Conservation (phyloP, 352 stramenopile genomes). For the Pythium angustatum region DNA sequence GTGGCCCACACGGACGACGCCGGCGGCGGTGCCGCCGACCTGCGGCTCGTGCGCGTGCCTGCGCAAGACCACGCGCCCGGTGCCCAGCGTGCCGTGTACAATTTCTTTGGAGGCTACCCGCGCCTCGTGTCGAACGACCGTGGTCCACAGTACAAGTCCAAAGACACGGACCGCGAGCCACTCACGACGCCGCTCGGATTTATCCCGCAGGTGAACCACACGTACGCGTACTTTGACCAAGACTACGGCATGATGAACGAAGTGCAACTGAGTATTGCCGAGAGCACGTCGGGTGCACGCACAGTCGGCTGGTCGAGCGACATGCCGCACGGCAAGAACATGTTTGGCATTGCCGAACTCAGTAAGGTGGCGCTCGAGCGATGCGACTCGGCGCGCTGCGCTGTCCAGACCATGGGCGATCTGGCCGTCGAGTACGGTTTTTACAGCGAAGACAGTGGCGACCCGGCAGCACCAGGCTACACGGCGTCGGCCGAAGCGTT, state of each 20-base stretch:
- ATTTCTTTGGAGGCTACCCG: slow-evolving; percentile 52
- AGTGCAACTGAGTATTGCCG: slow-evolving; percentile 82
- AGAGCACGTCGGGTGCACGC: slow-evolving; percentile 78
- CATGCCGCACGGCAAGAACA: slow-evolving; percentile 53
- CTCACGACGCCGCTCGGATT: slow-evolving; percentile 53
- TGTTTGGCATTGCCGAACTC: slow-evolving; percentile 81
- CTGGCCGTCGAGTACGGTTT: slow-evolving; percentile 89
- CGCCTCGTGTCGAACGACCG: slow-evolving; percentile 57
- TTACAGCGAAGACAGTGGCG: slow-evolving; percentile 78
- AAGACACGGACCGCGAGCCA: slow-evolving; percentile 28
- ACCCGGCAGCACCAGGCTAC: slow-evolving; percentile 39
- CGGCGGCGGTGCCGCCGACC: slow-evolving; percentile 64
- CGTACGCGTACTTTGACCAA: slow-evolving; percentile 90
- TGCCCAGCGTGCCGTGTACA: slow-evolving; percentile 42
- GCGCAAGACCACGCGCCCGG: slow-evolving; percentile 46
- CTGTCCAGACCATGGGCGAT: slow-evolving; percentile 83
- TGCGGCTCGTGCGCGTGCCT: slow-evolving; percentile 81
- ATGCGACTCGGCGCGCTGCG: slow-evolving; percentile 59
- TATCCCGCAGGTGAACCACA: slow-evolving; percentile 82
- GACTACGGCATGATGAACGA: slow-evolving; percentile 91
- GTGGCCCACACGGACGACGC: slow-evolving; percentile 71
- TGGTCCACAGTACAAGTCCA: slow-evolving; percentile 48
- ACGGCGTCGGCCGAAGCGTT: slow-evolving; percentile 64
- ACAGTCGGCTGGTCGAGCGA: slow-evolving; percentile 53
- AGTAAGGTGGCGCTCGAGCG: slow-evolving; percentile 83